phyloP scores from a whole-genome alignment of 208 protist species.

The Leishmania gerbilli region DNA sequence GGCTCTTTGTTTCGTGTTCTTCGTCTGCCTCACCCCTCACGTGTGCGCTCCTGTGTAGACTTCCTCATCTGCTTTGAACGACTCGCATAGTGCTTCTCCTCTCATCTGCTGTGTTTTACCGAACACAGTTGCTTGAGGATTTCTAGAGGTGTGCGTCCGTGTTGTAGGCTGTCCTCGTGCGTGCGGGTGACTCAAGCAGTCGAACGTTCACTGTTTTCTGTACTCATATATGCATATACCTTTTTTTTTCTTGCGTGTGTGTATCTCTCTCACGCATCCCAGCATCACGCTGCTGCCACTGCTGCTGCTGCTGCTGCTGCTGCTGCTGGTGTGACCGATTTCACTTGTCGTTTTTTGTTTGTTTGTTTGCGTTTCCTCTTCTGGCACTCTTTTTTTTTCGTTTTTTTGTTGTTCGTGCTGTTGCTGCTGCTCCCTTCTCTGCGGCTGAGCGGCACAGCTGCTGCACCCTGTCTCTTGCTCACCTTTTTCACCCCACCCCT shows the following conservation, averaged over 20 bases:
- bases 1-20: background rate
- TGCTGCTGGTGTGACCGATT: background rate
- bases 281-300: background rate
- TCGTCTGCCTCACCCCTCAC: too few species aligned
- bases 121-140: too few species aligned
- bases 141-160: too few species aligned
- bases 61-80: background rate
- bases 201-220: background rate
- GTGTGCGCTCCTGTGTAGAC: too few species aligned
- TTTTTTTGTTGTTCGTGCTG: background rate
- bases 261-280: background rate
- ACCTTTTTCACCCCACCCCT: background rate
- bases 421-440: background rate
- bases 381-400: too few species aligned
- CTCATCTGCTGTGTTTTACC: background rate
- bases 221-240: too few species aligned
- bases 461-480: background rate
- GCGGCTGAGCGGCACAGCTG: background rate
- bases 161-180: too few species aligned
- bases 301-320: background rate
- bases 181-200: background rate
- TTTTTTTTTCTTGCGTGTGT: background rate
- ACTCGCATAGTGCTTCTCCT: background rate
- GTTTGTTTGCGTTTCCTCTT: background rate
- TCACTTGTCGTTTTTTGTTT: background rate